These are phyloP conservation scores for Fusarium guadeloupense DNA, from an alignment of 2,329 filamentous ascomycete species.

Conservation along the genomic window DNA sequence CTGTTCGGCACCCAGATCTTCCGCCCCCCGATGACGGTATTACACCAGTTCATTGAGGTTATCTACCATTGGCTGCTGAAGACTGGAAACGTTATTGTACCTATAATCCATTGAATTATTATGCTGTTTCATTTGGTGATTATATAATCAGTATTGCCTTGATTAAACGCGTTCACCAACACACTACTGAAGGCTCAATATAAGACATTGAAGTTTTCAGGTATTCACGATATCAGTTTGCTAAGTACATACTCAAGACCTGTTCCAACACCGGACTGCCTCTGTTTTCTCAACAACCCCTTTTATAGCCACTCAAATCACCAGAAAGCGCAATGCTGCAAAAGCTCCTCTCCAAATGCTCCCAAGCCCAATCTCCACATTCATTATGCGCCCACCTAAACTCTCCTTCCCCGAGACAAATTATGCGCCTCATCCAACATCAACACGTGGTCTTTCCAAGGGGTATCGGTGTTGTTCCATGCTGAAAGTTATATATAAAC, in stretches of 20 bases:
- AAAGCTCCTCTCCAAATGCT: not conserved
- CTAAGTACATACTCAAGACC: not conserved
- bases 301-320: not conserved
- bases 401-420: not conserved
- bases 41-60: not conserved
- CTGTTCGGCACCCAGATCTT: slow-evolving; percentile 34
- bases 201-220: not conserved
- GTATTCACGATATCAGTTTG: not conserved
- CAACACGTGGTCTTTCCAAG: slow-evolving; percentile 7
- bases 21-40: slow-evolving; percentile 22
- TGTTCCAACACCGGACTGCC: slow-evolving; percentile 1
- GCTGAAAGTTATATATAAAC: not conserved
- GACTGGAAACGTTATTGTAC: no score
- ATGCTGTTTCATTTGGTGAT: no score
- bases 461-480: slow-evolving; percentile 24
- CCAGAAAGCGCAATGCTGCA: not conserved
- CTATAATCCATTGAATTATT: no score
- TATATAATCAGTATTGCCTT: no score
- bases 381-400: not conserved
- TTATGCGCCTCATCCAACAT: slow-evolving; percentile 6
- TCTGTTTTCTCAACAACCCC: not conserved
- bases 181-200: no score
- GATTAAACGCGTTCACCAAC: no score
- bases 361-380: not conserved
- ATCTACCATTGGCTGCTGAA: slow-evolving; percentile 16